These are phyloP conservation scores for Limnanthes douglasii DNA, from an alignment of 345 rosid genomes.

Conservation along the genomic window DNA sequence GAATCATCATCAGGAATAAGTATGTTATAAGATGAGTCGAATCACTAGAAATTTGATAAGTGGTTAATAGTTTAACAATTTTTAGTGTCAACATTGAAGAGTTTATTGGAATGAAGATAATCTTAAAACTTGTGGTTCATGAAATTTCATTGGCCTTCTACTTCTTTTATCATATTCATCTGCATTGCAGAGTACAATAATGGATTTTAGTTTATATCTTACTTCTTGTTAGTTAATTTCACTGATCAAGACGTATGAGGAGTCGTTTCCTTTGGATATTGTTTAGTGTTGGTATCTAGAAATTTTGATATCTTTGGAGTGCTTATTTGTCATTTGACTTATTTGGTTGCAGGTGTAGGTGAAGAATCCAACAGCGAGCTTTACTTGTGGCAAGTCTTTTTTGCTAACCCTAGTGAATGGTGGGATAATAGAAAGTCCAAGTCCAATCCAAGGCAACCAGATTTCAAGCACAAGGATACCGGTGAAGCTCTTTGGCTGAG, in stretches of 20 bases:
- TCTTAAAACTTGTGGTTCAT: too few species aligned
- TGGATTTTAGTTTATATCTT: neutral
- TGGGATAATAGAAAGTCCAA: constrained; percentile 64
- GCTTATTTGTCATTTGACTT: too few species aligned
- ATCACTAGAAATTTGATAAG: too few species aligned
- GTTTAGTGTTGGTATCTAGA: neutral
- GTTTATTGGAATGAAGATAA: too few species aligned
- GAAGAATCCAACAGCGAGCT: constrained; percentile 16
- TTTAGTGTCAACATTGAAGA: too few species aligned
- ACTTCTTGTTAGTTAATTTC: too few species aligned
- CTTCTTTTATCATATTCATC: too few species aligned
- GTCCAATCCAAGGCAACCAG: constrained; percentile 34
- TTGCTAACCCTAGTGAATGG: constrained; percentile 60
- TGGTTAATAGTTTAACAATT: too few species aligned
- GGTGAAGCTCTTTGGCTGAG: constrained; percentile 56
- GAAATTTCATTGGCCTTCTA: too few species aligned
- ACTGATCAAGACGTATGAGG: neutral
- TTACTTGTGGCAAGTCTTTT: constrained; percentile 67
- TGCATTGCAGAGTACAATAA: too few species aligned
- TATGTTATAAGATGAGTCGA: too few species aligned
- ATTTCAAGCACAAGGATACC: constrained; percentile 61
- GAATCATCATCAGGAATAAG: constrained; percentile 20
- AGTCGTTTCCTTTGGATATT: neutral
- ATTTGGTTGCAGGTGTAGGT: constrained; percentile 19
- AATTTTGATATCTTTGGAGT: too few species aligned